Percentiles rank a stretch among this genome's conserved stretches.
Evolutionary conservation across 2,329 filamentous ascomycete genomes (phyloP).

Genomic region (Magnaporthales sp.): DNA sequence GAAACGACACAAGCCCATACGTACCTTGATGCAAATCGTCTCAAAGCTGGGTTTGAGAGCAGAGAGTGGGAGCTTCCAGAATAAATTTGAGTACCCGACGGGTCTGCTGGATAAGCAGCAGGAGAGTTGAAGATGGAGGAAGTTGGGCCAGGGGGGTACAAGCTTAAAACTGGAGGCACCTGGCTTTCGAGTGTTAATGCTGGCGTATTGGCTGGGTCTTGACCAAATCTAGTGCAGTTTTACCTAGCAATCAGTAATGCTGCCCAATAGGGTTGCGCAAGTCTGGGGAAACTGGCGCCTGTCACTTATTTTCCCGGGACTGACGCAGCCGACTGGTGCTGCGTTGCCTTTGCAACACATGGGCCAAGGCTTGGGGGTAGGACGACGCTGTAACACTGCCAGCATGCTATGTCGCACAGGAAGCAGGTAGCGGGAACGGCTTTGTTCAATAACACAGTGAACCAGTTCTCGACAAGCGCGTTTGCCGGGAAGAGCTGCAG

Average conservation of each 20-base stretch:
- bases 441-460: conserved; percentile 12
- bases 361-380: conserved; percentile 19
- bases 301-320: conserved; percentile 3
- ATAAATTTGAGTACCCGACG: conserved; percentile 35
- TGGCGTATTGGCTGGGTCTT: conserved; percentile 42
- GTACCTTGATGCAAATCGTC: conserved; percentile 47
- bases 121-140: conserved; percentile 35
- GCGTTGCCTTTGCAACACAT: conserved; percentile 23
- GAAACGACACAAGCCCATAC: conserved; percentile 18
- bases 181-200: conserved; percentile 42
- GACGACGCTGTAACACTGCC: conserved; percentile 32
- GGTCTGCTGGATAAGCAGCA: conserved; percentile 41
- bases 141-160: conserved; percentile 34
- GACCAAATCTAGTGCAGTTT: conserved; percentile 41
- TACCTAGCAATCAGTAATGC: conserved; percentile 19
- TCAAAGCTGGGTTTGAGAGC: conserved; percentile 41
- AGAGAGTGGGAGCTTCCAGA: conserved; percentile 30
- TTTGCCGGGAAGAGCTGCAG: conserved; percentile 1
- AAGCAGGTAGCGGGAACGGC: conserved; percentile 18
- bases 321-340: conserved; percentile 18
- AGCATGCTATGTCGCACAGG: conserved; percentile 33
- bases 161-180: conserved; percentile 38
- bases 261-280: not conserved
- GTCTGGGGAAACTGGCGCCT: conserved; percentile 9
- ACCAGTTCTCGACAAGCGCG: not conserved